Conservation (phyloP, 2,329 filamentous ascomycete genomes). For the Cercospora sp. region DNA sequence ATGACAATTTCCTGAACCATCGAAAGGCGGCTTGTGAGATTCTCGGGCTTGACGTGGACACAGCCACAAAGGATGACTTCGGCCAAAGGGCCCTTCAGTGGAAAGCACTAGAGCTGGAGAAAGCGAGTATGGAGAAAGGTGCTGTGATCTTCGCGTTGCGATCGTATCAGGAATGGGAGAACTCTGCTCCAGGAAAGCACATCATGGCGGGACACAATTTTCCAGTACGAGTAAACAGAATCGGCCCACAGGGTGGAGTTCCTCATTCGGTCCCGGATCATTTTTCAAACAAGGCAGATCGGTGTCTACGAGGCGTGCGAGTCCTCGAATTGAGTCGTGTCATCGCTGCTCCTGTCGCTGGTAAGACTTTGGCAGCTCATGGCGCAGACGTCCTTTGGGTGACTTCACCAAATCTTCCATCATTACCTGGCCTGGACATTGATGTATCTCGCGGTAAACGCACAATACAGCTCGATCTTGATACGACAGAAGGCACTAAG, state of each 20-base stretch:
- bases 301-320: slow-evolving; percentile 42
- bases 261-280: slow-evolving; percentile 18
- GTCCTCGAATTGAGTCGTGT: slow-evolving; percentile 35
- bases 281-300: slow-evolving; percentile 29
- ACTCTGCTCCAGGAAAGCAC: slow-evolving; percentile 43
- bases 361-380: slow-evolving; percentile 35
- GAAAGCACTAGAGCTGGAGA: slow-evolving; percentile 53
- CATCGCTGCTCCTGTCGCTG: slow-evolving; percentile 35
- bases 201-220: not conserved
- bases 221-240: not conserved
- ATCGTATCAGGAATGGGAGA: slow-evolving; percentile 55
- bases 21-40: slow-evolving; percentile 47
- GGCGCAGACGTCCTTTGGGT: slow-evolving; percentile 38
- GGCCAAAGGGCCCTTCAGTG: slow-evolving; percentile 43
- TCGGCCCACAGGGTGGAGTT: not conserved
- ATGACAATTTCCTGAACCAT: slow-evolving; percentile 57
- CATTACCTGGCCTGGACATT: slow-evolving; percentile 32
- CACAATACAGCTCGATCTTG: slow-evolving; percentile 40
- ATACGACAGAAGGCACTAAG: slow-evolving; percentile 24
- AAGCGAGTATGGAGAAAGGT: slow-evolving; percentile 42
- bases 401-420: slow-evolving; percentile 31
- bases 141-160: slow-evolving; percentile 54
- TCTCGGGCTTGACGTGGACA: slow-evolving; percentile 41
- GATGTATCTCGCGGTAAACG: slow-evolving; percentile 34
- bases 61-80: slow-evolving; percentile 44